Conservation (phyloP, 2,329 filamentous ascomycete genomes). For the Zymoseptoria tritici region DNA sequence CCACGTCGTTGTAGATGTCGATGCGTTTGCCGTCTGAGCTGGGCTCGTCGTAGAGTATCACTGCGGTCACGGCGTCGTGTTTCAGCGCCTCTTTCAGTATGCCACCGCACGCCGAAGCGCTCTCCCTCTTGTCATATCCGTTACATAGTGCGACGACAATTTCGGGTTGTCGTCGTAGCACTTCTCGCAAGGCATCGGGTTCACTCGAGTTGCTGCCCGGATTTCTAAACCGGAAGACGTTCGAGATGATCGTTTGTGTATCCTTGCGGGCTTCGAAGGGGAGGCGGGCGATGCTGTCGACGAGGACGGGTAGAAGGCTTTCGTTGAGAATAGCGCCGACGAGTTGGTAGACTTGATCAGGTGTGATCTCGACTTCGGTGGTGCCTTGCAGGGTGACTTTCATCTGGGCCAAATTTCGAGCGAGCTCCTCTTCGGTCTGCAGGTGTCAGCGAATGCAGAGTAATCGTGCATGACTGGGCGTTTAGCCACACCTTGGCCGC, state of each 20-base stretch:
- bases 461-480: conserved; percentile 16
- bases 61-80: conserved; percentile 80
- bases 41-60: conserved; percentile 89
- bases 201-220: conserved; percentile 58
- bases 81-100: conserved; percentile 86
- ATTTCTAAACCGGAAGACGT: conserved; percentile 83
- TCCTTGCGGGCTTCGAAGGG: conserved; percentile 97
- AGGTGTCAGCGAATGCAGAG: background rate
- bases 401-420: conserved; percentile 80
- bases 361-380: conserved; percentile 77
- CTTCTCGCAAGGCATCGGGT: conserved; percentile 78
- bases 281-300: conserved; percentile 71
- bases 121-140: conserved; percentile 84
- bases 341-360: conserved; percentile 80
- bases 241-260: conserved; percentile 90
- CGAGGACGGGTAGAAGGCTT: conserved; percentile 78
- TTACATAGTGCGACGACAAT: conserved; percentile 82
- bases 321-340: conserved; percentile 80
- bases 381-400: conserved; percentile 90
- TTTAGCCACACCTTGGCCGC: conserved; percentile 32
- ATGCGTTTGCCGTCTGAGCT: conserved; percentile 64
- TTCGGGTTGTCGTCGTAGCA: conserved; percentile 77
- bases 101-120: conserved; percentile 82
- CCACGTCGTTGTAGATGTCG: conserved; percentile 58
- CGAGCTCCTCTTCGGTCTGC: conserved; percentile 76